Evolutionary conservation across 75 land plant species (phyloP), one percentile per base, ranked within the genome.

Genomic region (Larix kaempferi): DNA sequence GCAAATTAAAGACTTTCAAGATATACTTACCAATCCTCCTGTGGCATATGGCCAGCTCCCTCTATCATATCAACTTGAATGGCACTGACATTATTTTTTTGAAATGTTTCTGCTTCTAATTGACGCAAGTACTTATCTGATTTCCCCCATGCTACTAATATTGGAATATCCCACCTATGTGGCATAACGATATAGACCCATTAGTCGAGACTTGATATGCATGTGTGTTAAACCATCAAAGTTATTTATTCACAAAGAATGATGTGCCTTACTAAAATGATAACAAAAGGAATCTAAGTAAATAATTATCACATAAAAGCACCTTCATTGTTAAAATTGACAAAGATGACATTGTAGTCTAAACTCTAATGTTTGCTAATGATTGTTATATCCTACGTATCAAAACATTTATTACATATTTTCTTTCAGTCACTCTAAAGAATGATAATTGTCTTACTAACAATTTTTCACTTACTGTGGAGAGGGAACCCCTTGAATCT

Each of bases 1-100:
- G 26, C 58, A n/a, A 41, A 69, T 16, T 63, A 11, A 56, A 14
- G 75, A 61, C 16, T n/a, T 59, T 52, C 33, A 78, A 25, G 58
- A 56, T 66, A 25, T 26, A 78, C 41, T 79, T 89, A 91, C 99
- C 99, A 97, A 79, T 97, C 99, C 86, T 97, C 99, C 62, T 97
- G 99, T 23, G 99, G 99, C 95, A 97, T 86, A 80, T 97, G 99
- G 27, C 99, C 99, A 60, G 94, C 98, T 23, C 98, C 99, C 78
- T 88, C 92, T 21, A 97, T 85, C 71, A 88, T 44, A 74, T 86
- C 86, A 39, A 91, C 80, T 52, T 84, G 69, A 10, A 95, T 77
- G 13, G 64, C 21, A 52, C 54, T 78, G 16, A 95, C 87, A 76
- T 97, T 97, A 60, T 61, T 80, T 61, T 95, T 91, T 71, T 86